Evolutionary conservation across 768 basidiomycete genomes (phyloP), one percentile per base, ranked within the genome.

Genomic region (Termitomyces sp.): DNA sequence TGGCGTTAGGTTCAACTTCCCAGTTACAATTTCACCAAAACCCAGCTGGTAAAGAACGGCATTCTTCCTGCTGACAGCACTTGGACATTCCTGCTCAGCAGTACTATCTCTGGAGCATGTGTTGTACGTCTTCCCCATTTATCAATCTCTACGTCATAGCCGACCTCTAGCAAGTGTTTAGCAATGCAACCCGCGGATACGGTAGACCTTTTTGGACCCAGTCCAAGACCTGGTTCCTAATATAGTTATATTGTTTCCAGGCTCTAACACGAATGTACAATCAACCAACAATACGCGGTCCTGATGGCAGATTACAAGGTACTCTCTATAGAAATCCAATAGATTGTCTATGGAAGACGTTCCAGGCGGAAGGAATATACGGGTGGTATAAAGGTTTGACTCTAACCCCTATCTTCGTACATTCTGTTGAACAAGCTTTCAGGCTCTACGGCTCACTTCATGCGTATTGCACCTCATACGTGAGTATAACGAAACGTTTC

Each of bases 161-260:
- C 42, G 13, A 47, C 14, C 22, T 57, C 22, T 40, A 40, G 38
- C 51, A 65, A 94, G 89, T 89, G 91, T 61, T 66, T 93, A 6
- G 88, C 87, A 53, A 98, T 98, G 96, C 96, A 98, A 72, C 93
- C 93, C 8, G 92, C 92, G 8, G 92, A 94, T 69, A 94, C 92
- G 26, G 93, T 69, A n/a, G 48, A 71, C 63, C 18, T 20, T 45
- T 13, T 26, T 28, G 32, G 33, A 35, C 13, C 13, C 22, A 40
- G 36, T 26, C 6, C 26, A 40, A 46, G 22, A 40, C n/a, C 59
- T 24, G 35, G 46, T 55, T 43, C 57, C 58, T 44, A 33, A 33
- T 40, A 42, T n/a, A 44, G 32, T 30, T 57, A 55, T 18, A 45
- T 36, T 28, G 33, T 26, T 14, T 7, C 5, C 33, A 92, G 84